Base-by-base conservation (phyloP, 169 alveolate species). In the Blepharisma undulans region DNA sequence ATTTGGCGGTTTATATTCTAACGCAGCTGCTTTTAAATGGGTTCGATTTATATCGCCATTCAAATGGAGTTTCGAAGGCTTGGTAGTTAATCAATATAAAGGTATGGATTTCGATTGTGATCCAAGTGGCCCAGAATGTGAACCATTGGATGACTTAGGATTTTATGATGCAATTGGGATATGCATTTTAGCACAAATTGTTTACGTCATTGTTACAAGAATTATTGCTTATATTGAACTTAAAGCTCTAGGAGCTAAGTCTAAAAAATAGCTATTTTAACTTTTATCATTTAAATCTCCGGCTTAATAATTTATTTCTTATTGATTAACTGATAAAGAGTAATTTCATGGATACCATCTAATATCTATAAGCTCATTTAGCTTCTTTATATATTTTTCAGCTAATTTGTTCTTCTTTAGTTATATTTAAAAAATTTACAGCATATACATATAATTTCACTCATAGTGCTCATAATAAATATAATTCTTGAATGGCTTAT, bases 341-440 rank as follows among this genome's bases (percentile, higher is more conserved):
- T 32, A 16, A 36, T 59, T 33, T 61, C 79, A 48, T 7, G 93
- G 93, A 48, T 84, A 59, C 91, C 93, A 90, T 27, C 72, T 34
- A 0, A 87, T 88, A 8, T 72, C 72, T 36, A 1, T 76, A n/a
- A 16, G 25, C 22, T 59, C 76, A 34, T 74, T 18, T 19, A 76
- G 85, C 60, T 88, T 74, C 7, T 76, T 21, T 18, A 92, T 91
- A 76, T 90, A 92, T 30, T 93, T 87, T 84, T 95, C 97, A 89
- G 92, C 92, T 36, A 95, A 96, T 89, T 92, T 95, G 32, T 85
- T 95, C 97, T 81, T 96, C 93, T 34, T 84, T 92, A 71, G 92
- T 95, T 90, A 93, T 95, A 25, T 93, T 92, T 72, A 77, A 84
- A 72, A 95, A 76, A 87, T 93, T 91, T 0, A 90, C 92, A 60